phyloP scores from a whole-genome alignment of 116 monocot species.

The Posidonia oceanica region DNA sequence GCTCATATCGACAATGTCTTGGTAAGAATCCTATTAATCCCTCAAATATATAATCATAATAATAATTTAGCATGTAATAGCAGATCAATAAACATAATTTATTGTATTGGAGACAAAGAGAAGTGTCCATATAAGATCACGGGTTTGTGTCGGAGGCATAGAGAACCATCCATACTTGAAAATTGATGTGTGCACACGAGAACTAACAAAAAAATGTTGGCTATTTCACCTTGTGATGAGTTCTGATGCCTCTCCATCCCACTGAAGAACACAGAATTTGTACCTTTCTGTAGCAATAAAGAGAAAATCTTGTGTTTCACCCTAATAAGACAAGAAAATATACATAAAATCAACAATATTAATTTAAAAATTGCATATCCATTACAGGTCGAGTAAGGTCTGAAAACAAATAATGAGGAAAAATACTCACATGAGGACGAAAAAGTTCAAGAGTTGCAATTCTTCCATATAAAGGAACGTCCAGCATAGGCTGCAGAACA shows the following conservation, averaged over 20 bases:
- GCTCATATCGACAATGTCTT: no score
- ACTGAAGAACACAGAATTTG: slow-evolving; percentile 99
- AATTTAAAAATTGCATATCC: neutral
- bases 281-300: slow-evolving; percentile 99
- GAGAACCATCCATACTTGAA: no score
- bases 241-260: slow-evolving; percentile 91
- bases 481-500: slow-evolving; percentile 81
- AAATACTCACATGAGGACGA: slow-evolving; percentile 72
- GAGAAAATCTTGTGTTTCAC: slow-evolving; percentile 94
- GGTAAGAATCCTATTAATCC: no score
- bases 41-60: no score
- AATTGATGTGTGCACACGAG: no score
- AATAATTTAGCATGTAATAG: no score
- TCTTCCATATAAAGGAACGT: slow-evolving; percentile 99
- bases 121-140: no score
- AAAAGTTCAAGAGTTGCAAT: slow-evolving; percentile 99
- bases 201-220: no score
- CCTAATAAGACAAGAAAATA: slow-evolving; percentile 24
- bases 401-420: neutral
- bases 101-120: no score
- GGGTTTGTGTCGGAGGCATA: no score
- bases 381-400: no score
- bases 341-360: neutral
- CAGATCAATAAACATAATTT: no score
- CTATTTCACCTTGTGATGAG: slow-evolving; percentile 77